Base-by-base conservation (phyloP, 805 yeast species). In the Candida nemodendra region DNA sequence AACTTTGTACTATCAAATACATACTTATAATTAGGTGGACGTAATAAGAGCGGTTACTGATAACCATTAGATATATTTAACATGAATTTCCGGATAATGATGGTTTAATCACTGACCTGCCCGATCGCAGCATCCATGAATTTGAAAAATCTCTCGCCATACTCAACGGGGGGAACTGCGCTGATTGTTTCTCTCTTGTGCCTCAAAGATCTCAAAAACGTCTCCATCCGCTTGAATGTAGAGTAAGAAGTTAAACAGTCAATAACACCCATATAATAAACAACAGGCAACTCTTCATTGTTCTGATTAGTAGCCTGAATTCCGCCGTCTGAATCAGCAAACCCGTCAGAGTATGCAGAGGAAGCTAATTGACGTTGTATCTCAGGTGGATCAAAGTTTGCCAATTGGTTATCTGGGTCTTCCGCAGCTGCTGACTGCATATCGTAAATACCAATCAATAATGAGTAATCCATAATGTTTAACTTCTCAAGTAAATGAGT, bases 381-480 rank as follows among this genome's bases (percentile, higher is more conserved):
- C 21, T 42, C 57, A 2, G 53, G 52, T 2, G 56, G 62, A 30
- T 43, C 51, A 25, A 56, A 50, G 17, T 47, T 43, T 13, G 59
- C 40, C 12, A 54, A 25, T 27, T 44, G 45, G 30, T 51, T 44
- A 21, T 39, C 51, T 1, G 54, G 56, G 34, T 53, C 62, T 17
- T 50, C 51, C 14, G 36, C 19, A 72, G 62, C 77, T 2, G 82
- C 86, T 45, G 71, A 68, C 19, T 70, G 68, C 44, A 83, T 66
- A 56, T 90, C 93, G 57, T 88, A 97, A 22, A 90, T 73, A 1
- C 99, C 99, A 30, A 95, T 64, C 32, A 93, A 66, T 44, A 93
- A 69, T 0, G 97, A 89, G 62, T 95, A 93, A 60, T 93, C 99
- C 99, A 93, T 93, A 24, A 87, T 90, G 51, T 89, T 88, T 46